These are phyloP conservation scores for Cryptosporidium viatorum DNA, from an alignment of 169 alveolate genomes.

Conservation along the genomic window DNA sequence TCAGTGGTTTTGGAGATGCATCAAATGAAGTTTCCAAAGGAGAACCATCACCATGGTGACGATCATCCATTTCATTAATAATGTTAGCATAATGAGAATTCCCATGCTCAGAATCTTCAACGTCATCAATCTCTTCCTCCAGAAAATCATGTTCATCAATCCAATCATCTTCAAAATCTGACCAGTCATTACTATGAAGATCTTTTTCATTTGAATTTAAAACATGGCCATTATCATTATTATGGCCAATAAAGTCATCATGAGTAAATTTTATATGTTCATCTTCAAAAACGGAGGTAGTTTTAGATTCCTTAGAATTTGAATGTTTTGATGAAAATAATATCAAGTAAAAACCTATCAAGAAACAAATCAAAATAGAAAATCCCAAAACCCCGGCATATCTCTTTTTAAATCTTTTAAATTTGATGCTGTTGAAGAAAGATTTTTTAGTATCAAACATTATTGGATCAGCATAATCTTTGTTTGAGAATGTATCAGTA, in stretches of 20 bases:
- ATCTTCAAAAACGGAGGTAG: background rate
- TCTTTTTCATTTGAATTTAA: constrained; percentile 16
- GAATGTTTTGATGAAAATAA: background rate
- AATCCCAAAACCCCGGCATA: constrained; percentile 24
- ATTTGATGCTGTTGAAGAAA: constrained; percentile 10
- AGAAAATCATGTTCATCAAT: constrained; percentile 60
- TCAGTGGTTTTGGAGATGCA: constrained; percentile 1
- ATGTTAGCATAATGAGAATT: constrained; percentile 55
- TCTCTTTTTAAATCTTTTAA: constrained; percentile 44
- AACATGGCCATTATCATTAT: no score
- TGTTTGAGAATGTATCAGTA: constrained; percentile 32
- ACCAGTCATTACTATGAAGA: constrained; percentile 48
- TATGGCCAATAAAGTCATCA: background rate
- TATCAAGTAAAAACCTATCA: constrained; percentile 24
- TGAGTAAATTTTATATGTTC: constrained; percentile 1
- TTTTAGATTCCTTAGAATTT: background rate
- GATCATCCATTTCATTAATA: constrained; percentile 3
- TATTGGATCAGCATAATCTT: constrained; percentile 32
- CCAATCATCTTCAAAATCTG: constrained; percentile 75
- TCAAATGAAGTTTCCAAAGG: background rate
- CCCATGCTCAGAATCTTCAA: constrained; percentile 63
- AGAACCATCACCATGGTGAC: background rate
- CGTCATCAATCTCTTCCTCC: constrained; percentile 67
- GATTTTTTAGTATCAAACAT: constrained; percentile 56
- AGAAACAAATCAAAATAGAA: constrained; percentile 9